These are phyloP conservation scores for Buxus sempervirens DNA, from an alignment of 164 flowering plant genomes.

Conservation along the genomic window DNA sequence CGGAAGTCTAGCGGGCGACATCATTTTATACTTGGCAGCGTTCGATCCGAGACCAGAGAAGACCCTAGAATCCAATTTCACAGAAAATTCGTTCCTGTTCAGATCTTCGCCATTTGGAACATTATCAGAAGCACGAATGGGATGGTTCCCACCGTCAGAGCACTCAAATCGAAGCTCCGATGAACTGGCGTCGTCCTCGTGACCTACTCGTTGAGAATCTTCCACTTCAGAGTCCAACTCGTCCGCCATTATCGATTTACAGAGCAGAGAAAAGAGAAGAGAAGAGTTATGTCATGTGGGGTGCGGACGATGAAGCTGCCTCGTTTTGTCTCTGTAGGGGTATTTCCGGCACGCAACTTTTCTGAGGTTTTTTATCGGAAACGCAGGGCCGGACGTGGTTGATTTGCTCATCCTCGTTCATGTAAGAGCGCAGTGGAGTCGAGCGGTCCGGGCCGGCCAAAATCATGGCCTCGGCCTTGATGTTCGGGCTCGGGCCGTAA, in stretches of 20 bases:
- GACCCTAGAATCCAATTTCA: constrained; percentile 6
- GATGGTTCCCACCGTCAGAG: constrained; percentile 8
- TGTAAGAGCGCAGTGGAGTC: too few relatives aligned
- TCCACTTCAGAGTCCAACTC: constrained; percentile 12
- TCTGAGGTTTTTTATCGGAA: constrained; percentile 16
- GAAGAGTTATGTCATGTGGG: neutral
- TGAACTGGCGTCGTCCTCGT: constrained; percentile 2
- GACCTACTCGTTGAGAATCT: constrained; percentile 3
- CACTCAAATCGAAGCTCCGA: constrained; percentile 21
- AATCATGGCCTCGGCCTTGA: too few relatives aligned
- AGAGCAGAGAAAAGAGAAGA: neutral
- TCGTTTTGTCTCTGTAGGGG: constrained; percentile 2
- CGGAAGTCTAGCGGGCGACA: constrained; percentile 94
- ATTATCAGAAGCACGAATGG: neutral
- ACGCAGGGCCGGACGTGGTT: constrained; percentile 11
- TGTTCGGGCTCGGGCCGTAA: too few relatives aligned
- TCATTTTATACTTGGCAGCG: constrained; percentile 63
- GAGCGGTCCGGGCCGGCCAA: too few relatives aligned
- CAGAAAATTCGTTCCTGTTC: constrained; percentile 9
- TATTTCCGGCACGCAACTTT: constrained; percentile 1
- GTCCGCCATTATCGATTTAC: constrained; percentile 12
- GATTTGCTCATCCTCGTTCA: constrained; percentile 9
- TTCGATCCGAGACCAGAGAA: constrained; percentile 22
- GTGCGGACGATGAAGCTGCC: neutral
- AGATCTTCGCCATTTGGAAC: neutral